Evolutionary conservation across 2,329 filamentous ascomycete genomes (phyloP).

Genomic region (Plenodomus tracheiphilus): DNA sequence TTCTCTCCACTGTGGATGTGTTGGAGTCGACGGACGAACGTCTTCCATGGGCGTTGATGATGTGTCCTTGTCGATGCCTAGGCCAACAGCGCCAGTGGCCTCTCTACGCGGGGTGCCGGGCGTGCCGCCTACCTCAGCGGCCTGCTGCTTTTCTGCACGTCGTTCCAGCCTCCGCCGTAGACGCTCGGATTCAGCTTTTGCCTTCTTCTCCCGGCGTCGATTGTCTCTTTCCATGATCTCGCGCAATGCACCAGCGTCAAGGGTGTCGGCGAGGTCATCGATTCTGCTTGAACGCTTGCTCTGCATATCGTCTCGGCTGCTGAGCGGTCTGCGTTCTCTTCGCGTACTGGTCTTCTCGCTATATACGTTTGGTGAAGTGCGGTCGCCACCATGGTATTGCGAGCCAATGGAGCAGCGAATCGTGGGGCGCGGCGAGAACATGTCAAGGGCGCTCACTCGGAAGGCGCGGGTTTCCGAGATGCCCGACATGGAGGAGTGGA

Average conservation of each 20-base stretch:
- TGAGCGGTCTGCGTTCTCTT: slow-evolving; percentile 57
- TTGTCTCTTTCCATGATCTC: slow-evolving; percentile 90
- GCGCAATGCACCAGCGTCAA: slow-evolving; percentile 81
- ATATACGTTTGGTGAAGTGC: slow-evolving; percentile 43
- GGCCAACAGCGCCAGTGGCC: slow-evolving; percentile 45
- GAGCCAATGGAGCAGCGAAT: slow-evolving; percentile 73
- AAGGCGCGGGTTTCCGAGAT: slow-evolving; percentile 76
- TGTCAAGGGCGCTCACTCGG: slow-evolving; percentile 76
- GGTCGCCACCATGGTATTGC: slow-evolving; percentile 53
- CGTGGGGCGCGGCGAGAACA: slow-evolving; percentile 83
- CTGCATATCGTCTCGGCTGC: slow-evolving; percentile 52
- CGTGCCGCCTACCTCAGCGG: slow-evolving; percentile 57
- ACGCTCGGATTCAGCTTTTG: slow-evolving; percentile 67
- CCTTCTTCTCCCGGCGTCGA: slow-evolving; percentile 76
- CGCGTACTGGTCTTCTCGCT: slow-evolving; percentile 53
- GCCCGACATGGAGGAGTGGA: slow-evolving; percentile 76
- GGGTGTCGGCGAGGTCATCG: slow-evolving; percentile 75
- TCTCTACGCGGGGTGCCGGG: slow-evolving; percentile 63
- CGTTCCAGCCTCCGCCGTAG: slow-evolving; percentile 67
- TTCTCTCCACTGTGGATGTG: slow-evolving; percentile 22
- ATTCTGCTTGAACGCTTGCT: slow-evolving; percentile 63
- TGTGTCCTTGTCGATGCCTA: slow-evolving; percentile 62
- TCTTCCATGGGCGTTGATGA: slow-evolving; percentile 60
- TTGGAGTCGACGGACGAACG: slow-evolving; percentile 47
- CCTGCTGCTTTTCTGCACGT: slow-evolving; percentile 64